Conservation (phyloP, 768 basidiomycete genomes). For the Leccinum disarticulatum region DNA sequence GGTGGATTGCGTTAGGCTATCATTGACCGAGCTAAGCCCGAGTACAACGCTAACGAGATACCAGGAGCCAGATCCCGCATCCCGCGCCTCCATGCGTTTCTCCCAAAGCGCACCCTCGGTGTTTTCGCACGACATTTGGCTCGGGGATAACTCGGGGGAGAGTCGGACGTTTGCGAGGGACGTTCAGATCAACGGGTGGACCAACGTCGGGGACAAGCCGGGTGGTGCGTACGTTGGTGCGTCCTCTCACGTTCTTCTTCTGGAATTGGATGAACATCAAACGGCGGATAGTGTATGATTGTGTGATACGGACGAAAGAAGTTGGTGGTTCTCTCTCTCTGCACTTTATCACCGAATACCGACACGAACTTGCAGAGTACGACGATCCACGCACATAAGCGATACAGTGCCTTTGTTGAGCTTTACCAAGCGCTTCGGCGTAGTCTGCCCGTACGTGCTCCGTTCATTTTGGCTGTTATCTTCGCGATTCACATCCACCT, state of each 20-base stretch:
- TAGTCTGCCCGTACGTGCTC: slow-evolving; percentile 49
- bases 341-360: background rate
- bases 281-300: slow-evolving; percentile 56
- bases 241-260: slow-evolving; percentile 12
- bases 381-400: slow-evolving; percentile 62
- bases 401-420: slow-evolving; percentile 65
- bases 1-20: background rate
- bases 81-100: slow-evolving; percentile 24
- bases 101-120: slow-evolving; percentile 48
- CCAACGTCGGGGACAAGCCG: slow-evolving; percentile 63
- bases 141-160: slow-evolving; percentile 58
- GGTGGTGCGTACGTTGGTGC: slow-evolving; percentile 67
- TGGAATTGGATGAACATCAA: background rate
- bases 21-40: background rate
- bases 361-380: slow-evolving; percentile 43
- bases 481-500: background rate
- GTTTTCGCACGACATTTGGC: slow-evolving; percentile 69
- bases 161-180: slow-evolving; percentile 60
- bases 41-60: background rate
- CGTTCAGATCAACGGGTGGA: slow-evolving; percentile 70
- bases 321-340: slow-evolving; percentile 18
- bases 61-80: slow-evolving; percentile 23
- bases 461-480: background rate
- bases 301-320: slow-evolving; percentile 66
- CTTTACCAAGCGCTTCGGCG: slow-evolving; percentile 48